Evolutionary conservation across 495 filamentous ascomycete genomes (phyloP), one percentile per base, ranked within the genome.

Genomic region (Lepidopterella palustris): DNA sequence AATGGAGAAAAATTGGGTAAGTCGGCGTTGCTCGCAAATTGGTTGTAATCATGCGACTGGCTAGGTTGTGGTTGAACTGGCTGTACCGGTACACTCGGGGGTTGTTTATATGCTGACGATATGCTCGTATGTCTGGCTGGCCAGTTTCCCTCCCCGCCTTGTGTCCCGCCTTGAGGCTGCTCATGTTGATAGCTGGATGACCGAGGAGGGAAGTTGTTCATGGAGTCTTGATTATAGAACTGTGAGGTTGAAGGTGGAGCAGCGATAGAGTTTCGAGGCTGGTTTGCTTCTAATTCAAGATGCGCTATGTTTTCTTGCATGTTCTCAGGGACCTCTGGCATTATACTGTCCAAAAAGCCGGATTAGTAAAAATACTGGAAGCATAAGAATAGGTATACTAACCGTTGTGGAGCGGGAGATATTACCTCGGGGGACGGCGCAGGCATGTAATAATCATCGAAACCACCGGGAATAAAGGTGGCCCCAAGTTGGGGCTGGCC

Each of bases 251-350:
- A 53, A 40, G 68, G 68, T 57, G 63, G 66, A 68, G 73, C 74
- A 65, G 65, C 50, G 59, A n/a, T 29, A 3, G 48, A n/a, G 42
- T 11, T 29, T 26, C 64, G 57, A 18, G 53, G 57, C 24, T 25
- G 77, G 70, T 71, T 78, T 42, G 86, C 87, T 77, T 90, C 82
- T 53, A 92, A 80, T 77, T 96, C 92, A 72, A 98, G 82, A 72
- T 90, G 83, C 52, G 91, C 87, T 42, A 98, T 80, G 71, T 87
- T 90, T 68, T 93, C 85, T 76, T 95, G 89, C 80, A 98, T 97
- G 70, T 92, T 87, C 66, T 84, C 84, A 27, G 87, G 86, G 25
- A 89, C 83, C 73, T 89, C 87, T 55, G 86, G 84, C 80, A 87
- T 88, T 53, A 88, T 78, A 58, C 87, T 89, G 68, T 40, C 26